phyloP scores from a whole-genome alignment of 2,329 filamentous ascomycete genomes.

The Alternaria gaisen region DNA sequence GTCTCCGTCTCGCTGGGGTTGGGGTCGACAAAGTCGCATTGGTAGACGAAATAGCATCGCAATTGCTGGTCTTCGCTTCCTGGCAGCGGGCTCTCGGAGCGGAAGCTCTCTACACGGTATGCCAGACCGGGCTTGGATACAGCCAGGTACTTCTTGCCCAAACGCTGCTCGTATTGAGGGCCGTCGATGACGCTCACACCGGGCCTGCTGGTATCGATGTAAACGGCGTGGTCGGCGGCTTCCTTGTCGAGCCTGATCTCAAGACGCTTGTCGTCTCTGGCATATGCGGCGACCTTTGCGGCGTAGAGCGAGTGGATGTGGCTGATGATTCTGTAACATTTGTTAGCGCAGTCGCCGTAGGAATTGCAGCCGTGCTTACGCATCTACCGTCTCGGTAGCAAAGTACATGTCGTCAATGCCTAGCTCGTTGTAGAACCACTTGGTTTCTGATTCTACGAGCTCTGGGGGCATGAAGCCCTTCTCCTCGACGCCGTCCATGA shows the following conservation, averaged over 20 bases:
- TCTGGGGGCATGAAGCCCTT: constrained; percentile 86
- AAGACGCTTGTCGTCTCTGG: constrained; percentile 89
- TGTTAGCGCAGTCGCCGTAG: constrained; percentile 20
- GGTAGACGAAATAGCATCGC: constrained; percentile 98
- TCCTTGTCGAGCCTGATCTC: constrained; percentile 98
- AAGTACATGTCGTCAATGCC: constrained; percentile 99
- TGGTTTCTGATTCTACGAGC: constrained; percentile 84
- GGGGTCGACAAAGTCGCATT: constrained; percentile 85
- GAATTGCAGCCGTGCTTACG: constrained; percentile 50
- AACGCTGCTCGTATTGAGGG: constrained; percentile 90
- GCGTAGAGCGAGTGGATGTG: constrained; percentile 97
- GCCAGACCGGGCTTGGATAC: constrained; percentile 72
- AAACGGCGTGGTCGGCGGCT: constrained; percentile 91
- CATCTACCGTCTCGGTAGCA: constrained; percentile 83
- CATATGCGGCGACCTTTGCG: constrained; percentile 93
- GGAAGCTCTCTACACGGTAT: constrained; percentile 97
- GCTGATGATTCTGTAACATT: constrained; percentile 72
- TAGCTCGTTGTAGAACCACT: constrained; percentile 97
- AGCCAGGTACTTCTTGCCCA: constrained; percentile 96
- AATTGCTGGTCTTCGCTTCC: constrained; percentile 80
- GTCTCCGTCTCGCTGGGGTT: constrained; percentile 81
- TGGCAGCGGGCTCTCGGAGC: constrained; percentile 83
- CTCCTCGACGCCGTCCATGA: constrained; percentile 80
- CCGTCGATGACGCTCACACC: constrained; percentile 79
- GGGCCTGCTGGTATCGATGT: constrained; percentile 96